phyloP scores from a whole-genome alignment of 2,329 filamentous ascomycete genomes.

The Aureobasidium sp. region DNA sequence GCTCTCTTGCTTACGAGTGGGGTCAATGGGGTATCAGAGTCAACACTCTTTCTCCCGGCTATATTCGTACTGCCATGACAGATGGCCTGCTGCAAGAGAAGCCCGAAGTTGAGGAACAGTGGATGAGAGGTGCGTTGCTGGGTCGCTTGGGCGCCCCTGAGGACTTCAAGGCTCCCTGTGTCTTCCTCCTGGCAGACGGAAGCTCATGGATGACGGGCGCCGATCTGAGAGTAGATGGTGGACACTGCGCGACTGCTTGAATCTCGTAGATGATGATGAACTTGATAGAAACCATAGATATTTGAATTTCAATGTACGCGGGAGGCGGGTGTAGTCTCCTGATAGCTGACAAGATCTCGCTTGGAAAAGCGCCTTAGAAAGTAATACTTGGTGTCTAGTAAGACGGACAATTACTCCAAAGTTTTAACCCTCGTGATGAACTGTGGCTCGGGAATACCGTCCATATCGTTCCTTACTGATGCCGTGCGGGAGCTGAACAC shows the following conservation, averaged over 20 bases:
- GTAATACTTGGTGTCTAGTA: background rate
- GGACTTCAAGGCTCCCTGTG: conserved; percentile 58
- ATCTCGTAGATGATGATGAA: background rate
- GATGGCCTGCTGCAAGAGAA: conserved; percentile 33
- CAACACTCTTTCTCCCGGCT: conserved; percentile 28
- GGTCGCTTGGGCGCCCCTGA: conserved; percentile 49
- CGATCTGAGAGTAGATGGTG: conserved; percentile 64
- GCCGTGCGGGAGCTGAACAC: background rate
- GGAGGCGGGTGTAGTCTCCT: background rate
- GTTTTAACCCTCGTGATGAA: background rate
- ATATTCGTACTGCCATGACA: conserved; percentile 31
- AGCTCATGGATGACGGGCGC: conserved; percentile 65
- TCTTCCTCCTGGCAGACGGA: conserved; percentile 61
- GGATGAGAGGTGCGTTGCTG: conserved; percentile 49
- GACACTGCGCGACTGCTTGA: conserved; percentile 47
- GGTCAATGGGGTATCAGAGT: conserved; percentile 27
- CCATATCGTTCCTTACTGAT: background rate
- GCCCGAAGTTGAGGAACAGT: conserved; percentile 46
- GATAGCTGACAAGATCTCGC: too few species aligned
- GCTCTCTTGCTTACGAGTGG: conserved; percentile 27
- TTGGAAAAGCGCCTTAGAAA: background rate
- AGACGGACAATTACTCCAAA: background rate
- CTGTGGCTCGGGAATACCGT: too few species aligned
- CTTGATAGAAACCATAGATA: background rate
- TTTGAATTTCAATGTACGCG: background rate